Evolutionary conservation across 441 rosid species (phyloP), one percentile per base, ranked within the genome.

Genomic region (Kokia cookei): DNA sequence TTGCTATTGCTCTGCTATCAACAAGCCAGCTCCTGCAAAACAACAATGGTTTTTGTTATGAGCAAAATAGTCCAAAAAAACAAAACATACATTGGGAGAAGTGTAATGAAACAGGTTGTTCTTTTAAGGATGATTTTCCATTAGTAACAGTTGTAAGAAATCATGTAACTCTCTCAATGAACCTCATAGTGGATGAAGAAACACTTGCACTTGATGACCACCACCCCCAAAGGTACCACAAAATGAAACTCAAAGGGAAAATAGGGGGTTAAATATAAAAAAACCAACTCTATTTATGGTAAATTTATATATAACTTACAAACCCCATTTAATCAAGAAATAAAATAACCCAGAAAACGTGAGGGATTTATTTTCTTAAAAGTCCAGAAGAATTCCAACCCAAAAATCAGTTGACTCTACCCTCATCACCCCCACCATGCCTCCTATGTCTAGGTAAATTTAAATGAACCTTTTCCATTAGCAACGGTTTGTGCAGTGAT

Each of bases 1-100:
- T 82, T 13, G 97, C 98, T 55, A 96, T 78, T 35, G 93, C 86
- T 82, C 79, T 86, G 29, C 94, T 77, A 76, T 90, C 87, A 19
- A 96, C 77, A 80, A 93, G 82, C 98, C 96, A 96, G 62, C 62
- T 58, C 62, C 62, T 58, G 35, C 7, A 24, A 24, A 32, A 54
- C 61, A 57, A 24, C 27, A 50, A 50, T 50, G n/a, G 54, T 50
- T 13, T 13, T 0, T 50, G 54, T 32, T 32, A 5, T 12, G 14
- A 12, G 17, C 14, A 50, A 13, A 13, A 13, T 50, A 14, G 14
- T 50, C 54, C 54, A 13, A 50, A 50, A 50, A 13, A 50, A 13
- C n/a, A 50, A 50, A 50, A 15, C n/a, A 13, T 15, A 4, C 55
- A 15, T 50, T 50, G 7, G 35, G 37, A 32, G 6, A 32, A 32